These are phyloP conservation scores for Collybia mongolica DNA, from an alignment of 768 basidiomycete species.

Conservation along the genomic window DNA sequence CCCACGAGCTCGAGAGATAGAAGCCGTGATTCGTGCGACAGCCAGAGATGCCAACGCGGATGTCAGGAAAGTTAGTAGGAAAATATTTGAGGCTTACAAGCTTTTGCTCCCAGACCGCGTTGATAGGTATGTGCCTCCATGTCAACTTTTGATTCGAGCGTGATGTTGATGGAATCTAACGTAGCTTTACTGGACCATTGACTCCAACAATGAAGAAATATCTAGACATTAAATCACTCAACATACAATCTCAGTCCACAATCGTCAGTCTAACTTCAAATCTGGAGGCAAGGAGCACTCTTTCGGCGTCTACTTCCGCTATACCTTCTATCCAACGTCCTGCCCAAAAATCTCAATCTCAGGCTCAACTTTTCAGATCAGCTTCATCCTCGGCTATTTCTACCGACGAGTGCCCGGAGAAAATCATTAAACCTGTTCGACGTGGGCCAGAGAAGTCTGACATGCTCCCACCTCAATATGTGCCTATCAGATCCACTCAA, in stretches of 20 bases:
- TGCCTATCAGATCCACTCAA: constrained; percentile 24
- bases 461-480: constrained; percentile 25
- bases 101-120: constrained; percentile 66
- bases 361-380: constrained; percentile 18
- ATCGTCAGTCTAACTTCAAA: constrained; percentile 11
- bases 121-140: constrained; percentile 59
- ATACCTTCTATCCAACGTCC: constrained; percentile 18
- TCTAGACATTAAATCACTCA: constrained; percentile 46
- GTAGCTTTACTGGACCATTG: constrained; percentile 71
- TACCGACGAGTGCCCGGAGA: constrained; percentile 8
- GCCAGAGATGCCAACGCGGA: constrained; percentile 77
- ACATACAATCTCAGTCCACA: constrained; percentile 14
- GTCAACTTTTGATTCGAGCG: too few species aligned
- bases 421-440: constrained; percentile 14
- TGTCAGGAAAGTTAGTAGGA: constrained; percentile 64
- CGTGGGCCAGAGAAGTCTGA: constrained; percentile 16
- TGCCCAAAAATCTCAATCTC: constrained; percentile 3
- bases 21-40: constrained; percentile 63
- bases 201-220: constrained; percentile 79
- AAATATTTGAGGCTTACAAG: constrained; percentile 77
- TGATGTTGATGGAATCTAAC: background rate
- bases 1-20: constrained; percentile 59
- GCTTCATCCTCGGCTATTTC: constrained; percentile 24
- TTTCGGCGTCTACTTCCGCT: constrained; percentile 22
- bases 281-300: constrained; percentile 10